A percentile compares a stretch with the other conserved stretches of the same genome.
Conservation (phyloP, 2,329 filamentous ascomycete species). For the Cercospora sp. region DNA sequence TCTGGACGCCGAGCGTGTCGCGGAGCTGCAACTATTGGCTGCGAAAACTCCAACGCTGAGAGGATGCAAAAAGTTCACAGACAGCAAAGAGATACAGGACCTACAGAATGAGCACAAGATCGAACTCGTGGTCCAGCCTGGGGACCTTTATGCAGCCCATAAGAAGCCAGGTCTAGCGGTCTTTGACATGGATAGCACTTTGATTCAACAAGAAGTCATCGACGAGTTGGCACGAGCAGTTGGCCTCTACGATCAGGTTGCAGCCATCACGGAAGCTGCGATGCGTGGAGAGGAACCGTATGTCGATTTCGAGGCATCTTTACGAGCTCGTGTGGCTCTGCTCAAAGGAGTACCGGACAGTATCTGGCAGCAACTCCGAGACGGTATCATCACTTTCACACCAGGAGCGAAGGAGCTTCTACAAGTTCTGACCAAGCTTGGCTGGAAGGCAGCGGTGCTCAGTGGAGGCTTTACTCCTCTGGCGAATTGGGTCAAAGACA, state of each 20-base stretch:
- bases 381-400: constrained; percentile 72
- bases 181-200: constrained; percentile 98
- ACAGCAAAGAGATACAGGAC: constrained; percentile 14
- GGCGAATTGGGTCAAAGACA: constrained; percentile 77
- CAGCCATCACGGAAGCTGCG: constrained; percentile 83
- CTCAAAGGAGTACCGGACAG: constrained; percentile 76
- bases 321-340: constrained; percentile 76
- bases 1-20: constrained; percentile 15
- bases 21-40: constrained; percentile 8
- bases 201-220: constrained; percentile 97
- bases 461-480: constrained; percentile 91
- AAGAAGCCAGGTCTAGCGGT: constrained; percentile 67
- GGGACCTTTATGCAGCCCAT: constrained; percentile 27
- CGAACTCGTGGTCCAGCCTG: constrained; percentile 30
- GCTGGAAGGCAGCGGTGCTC: constrained; percentile 84
- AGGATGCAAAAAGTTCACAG: constrained; percentile 23
- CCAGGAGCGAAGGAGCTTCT: constrained; percentile 76
- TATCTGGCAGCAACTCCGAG: constrained; percentile 65
- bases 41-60: not conserved
- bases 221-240: constrained; percentile 87
- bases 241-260: constrained; percentile 67
- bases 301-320: constrained; percentile 81
- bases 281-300: constrained; percentile 78
- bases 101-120: constrained; percentile 11
- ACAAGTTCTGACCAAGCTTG: constrained; percentile 70